Percentiles rank a stretch among this genome's conserved stretches.
Conservation (phyloP, 495 filamentous ascomycete genomes). For the Margaritispora aquatica region DNA sequence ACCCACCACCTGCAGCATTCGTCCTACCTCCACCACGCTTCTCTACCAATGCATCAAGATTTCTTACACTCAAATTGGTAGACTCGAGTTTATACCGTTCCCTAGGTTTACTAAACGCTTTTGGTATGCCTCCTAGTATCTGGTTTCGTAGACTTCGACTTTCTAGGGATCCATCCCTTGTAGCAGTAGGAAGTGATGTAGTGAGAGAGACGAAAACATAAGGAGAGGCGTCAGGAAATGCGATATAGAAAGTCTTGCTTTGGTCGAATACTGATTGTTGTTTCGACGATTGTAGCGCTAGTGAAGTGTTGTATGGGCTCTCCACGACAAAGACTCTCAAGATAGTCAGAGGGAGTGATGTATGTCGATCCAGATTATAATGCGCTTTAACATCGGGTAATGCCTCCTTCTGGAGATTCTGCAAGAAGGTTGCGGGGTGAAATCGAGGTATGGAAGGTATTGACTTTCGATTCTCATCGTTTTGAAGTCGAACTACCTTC, state of each 20-base stretch:
- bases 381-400: slow-evolving; percentile 73
- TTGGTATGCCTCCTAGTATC: slow-evolving; percentile 67
- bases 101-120: slow-evolving; percentile 66
- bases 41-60: slow-evolving; percentile 56
- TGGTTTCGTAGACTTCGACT: slow-evolving; percentile 59
- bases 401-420: slow-evolving; percentile 63
- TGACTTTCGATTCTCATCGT: slow-evolving; percentile 34
- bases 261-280: slow-evolving; percentile 42
- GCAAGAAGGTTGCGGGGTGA: slow-evolving; percentile 68
- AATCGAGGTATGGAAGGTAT: slow-evolving; percentile 57
- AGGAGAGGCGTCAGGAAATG: slow-evolving; percentile 72
- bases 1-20: slow-evolving; percentile 66
- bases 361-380: slow-evolving; percentile 63
- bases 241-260: slow-evolving; percentile 64
- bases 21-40: slow-evolving; percentile 60
- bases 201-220: slow-evolving; percentile 65
- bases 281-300: slow-evolving; percentile 33
- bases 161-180: slow-evolving; percentile 35
- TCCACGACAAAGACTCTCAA: slow-evolving; percentile 70
- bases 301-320: slow-evolving; percentile 57
- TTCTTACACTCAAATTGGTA: slow-evolving; percentile 62
- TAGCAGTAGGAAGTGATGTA: slow-evolving; percentile 24
- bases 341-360: slow-evolving; percentile 56
- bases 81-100: slow-evolving; percentile 58
- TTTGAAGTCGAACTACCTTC: slow-evolving; percentile 40